Evolutionary conservation across 208 protist genomes (phyloP).

Genomic region (Leishmania aethiopica): DNA sequence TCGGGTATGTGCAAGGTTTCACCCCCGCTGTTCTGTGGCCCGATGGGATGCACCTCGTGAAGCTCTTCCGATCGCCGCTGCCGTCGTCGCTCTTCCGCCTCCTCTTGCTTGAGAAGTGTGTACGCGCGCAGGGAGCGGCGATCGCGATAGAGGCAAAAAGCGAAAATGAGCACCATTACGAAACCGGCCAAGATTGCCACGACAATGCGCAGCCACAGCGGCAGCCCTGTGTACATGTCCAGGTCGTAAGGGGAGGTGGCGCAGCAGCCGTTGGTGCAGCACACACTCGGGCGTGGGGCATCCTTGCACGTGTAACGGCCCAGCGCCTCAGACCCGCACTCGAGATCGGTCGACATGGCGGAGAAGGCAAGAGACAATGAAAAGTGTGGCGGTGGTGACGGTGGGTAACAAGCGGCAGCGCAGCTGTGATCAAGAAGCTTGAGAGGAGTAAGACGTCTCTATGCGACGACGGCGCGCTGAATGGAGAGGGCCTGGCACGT

Average conservation of each 20-base stretch:
- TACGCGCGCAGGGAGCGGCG: constrained; percentile 14
- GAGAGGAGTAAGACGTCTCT: too few species aligned
- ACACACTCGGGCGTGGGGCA: constrained; percentile 24
- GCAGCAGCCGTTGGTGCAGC: constrained; percentile 31
- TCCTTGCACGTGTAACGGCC: constrained; percentile 25
- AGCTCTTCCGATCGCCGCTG: neutral
- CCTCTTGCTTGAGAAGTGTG: neutral
- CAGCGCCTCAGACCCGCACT: constrained; percentile 13
- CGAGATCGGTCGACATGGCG: constrained; percentile 1
- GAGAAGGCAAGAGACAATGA: neutral
- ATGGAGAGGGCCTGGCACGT: too few species aligned
- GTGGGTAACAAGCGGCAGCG: neutral
- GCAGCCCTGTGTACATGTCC: neutral
- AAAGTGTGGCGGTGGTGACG: neutral
- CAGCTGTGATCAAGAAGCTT: neutral
- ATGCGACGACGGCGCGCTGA: neutral
- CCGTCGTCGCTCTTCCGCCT: neutral
- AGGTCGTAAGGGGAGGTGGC: neutral
- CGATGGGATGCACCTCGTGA: neutral
- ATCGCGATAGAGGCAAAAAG: constrained; percentile 11
- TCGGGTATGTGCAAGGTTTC: neutral
- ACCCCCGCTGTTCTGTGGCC: neutral
- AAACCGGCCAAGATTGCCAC: neutral
- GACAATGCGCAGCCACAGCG: constrained; percentile 17
- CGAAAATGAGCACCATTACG: constrained; percentile 11